Conservation (phyloP, 306 rosid genomes). For the Casuarina glauca region DNA sequence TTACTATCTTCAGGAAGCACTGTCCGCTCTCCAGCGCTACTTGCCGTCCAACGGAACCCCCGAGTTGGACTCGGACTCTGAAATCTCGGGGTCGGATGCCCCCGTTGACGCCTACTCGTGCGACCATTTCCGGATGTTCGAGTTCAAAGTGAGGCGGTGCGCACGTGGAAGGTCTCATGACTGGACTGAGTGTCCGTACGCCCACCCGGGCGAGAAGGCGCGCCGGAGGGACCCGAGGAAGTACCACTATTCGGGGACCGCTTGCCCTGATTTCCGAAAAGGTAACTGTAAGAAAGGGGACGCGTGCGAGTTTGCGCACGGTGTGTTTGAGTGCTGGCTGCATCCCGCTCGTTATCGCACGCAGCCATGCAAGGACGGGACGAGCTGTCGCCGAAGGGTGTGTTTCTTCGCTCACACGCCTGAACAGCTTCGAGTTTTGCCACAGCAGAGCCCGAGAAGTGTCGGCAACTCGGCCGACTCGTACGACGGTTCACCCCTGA, state of each 20-base stretch:
- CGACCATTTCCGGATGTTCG: slow-evolving; percentile 90
- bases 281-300: slow-evolving; percentile 85
- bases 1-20: slow-evolving; percentile 51
- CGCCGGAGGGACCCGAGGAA: slow-evolving; percentile 90
- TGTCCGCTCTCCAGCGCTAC: slow-evolving; percentile 65
- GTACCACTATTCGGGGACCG: slow-evolving; percentile 84
- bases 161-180: slow-evolving; percentile 95
- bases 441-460: slow-evolving; percentile 65
- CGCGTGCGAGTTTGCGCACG: slow-evolving; percentile 86
- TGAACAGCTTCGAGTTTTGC: slow-evolving; percentile 77
- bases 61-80: slow-evolving; percentile 60
- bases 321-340: slow-evolving; percentile 98
- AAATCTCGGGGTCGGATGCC: slow-evolving; percentile 44
- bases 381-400: slow-evolving; percentile 71
- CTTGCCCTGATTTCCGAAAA: slow-evolving; percentile 90
- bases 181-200: slow-evolving; percentile 99
- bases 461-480: slow-evolving; percentile 50
- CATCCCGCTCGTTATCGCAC: slow-evolving; percentile 96
- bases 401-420: slow-evolving; percentile 96
- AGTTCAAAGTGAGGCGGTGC: slow-evolving; percentile 86
- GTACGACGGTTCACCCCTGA: slow-evolving; percentile 67
- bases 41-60: slow-evolving; percentile 49
- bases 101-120: slow-evolving; percentile 87
- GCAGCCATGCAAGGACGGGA: slow-evolving; percentile 95
- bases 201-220: slow-evolving; percentile 99